A percentile compares a stretch with the other conserved stretches of the same genome.
phyloP scores from a whole-genome alignment of 345 rosid species.

The Luvunga scandens region DNA sequence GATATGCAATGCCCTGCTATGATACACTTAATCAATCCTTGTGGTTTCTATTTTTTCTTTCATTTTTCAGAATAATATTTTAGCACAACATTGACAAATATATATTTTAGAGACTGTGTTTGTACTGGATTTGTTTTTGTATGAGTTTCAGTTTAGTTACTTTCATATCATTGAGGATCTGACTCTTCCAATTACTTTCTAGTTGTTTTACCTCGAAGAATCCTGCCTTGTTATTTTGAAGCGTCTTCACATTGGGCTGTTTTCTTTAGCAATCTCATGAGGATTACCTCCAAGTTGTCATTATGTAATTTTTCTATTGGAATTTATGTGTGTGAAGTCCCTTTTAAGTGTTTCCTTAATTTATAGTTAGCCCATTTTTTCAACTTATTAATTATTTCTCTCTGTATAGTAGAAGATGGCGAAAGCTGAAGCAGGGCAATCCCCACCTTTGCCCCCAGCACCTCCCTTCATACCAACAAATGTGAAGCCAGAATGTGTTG shows the following conservation, averaged over 20 bases:
- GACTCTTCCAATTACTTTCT: background rate
- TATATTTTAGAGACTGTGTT: background rate
- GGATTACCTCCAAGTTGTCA: background rate
- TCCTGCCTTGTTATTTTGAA: background rate
- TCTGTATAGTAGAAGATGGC: slow-evolving; percentile 40
- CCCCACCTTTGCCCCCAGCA: slow-evolving; percentile 30
- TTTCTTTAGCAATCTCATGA: background rate
- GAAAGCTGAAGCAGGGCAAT: slow-evolving; percentile 18
- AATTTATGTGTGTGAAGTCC: background rate
- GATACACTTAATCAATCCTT: background rate
- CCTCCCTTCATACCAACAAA: slow-evolving; percentile 24
- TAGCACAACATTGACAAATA: background rate
- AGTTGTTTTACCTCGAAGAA: background rate
- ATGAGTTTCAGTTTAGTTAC: background rate
- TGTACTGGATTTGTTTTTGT: background rate
- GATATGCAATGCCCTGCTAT: background rate
- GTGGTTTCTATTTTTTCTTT: background rate
- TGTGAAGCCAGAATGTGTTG: slow-evolving; percentile 29
- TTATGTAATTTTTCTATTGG: background rate
- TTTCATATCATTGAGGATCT: background rate
- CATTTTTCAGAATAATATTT: background rate
- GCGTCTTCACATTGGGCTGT: background rate
- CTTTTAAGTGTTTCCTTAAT: background rate
- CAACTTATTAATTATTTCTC: background rate
- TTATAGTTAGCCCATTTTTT: background rate